Base-by-base conservation (phyloP, 1,284 basidiomycete genomes). In the Ganoderma lucidum region DNA sequence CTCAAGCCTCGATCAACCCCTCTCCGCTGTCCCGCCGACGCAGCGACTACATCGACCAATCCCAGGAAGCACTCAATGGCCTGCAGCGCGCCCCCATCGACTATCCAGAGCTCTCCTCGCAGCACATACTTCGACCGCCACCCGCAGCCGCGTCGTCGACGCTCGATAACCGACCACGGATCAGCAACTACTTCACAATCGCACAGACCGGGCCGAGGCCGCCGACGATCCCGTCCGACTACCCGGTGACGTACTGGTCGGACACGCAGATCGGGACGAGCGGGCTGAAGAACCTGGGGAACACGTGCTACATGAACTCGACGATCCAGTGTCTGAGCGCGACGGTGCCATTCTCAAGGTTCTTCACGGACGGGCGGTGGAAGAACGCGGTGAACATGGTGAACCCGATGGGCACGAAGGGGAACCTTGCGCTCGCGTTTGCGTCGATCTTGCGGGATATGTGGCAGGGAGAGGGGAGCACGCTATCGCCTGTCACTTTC, bases 241-340 rank as follows among this genome's bases (percentile, higher is more conserved):
- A 93, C 78, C 89, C 90, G 12, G 89, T 95, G 28, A 84, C 84
- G 10, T 96, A 93, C 79, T 97, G 95, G 96, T 80, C 85, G 19
- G 93, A 95, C 78, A 84, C 88, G 55, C 87, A 91, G 73, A 88
- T 97, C 69, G 95, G 94, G 19, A 88, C 93, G 45, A 93, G 93
- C 0, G 97, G 97, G 2, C 80, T 99, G 79, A 96, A 96, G 87
- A 99, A 99, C 80, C 80, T 99, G 70, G 98, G 97, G 42, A 99
- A 99, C 80, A 99, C 98, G 1, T 99, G 97, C 81, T 99, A 99
- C 80, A 99, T 99, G 96, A 99, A 99, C 80, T 95, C 97, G 39
- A 97, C 96, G 4, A 89, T 99, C 30, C 97, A 99, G 81, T 99
- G 97, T 80, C 83, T 99, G 76, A 95, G 91, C 76, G 96, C 96